Percentiles rank a stretch among this genome's conserved stretches.
Evolutionary conservation across 148 eudicot species (phyloP).

Genomic region (Rhododendron simsii): DNA sequence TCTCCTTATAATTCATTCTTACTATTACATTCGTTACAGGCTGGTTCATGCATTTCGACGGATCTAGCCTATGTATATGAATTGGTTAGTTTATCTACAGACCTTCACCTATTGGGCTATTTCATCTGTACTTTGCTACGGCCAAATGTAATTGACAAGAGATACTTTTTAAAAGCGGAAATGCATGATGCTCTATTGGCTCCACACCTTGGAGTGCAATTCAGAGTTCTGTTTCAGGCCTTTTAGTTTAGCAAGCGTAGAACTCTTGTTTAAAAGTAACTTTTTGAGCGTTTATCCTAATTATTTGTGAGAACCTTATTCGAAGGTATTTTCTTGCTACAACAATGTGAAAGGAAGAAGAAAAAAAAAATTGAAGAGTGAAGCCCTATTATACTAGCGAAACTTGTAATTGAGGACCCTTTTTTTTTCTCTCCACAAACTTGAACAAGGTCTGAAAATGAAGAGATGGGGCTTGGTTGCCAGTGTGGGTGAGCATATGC

Average conservation of each 20-base stretch:
- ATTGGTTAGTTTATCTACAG: conserved; percentile 58
- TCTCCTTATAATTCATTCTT: neutral
- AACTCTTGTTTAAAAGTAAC: neutral
- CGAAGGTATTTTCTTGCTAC: neutral
- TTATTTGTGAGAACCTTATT: neutral
- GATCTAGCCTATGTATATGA: conserved; percentile 88
- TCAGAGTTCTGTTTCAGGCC: neutral
- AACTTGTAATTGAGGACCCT: neutral
- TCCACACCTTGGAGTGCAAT: neutral
- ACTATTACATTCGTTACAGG: conserved; percentile 39
- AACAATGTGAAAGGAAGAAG: neutral
- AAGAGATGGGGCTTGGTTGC: neutral
- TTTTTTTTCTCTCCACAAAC: neutral
- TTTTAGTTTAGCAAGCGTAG: neutral
- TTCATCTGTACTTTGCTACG: conserved; percentile 1
- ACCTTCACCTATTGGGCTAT: conserved; percentile 7
- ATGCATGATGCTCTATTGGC: neutral
- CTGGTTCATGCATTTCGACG: conserved; percentile 59
- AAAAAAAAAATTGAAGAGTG: neutral
- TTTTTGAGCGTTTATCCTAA: neutral
- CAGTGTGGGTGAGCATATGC: neutral
- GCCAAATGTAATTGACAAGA: conserved; percentile 8
- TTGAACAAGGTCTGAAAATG: neutral
- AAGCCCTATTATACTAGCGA: neutral
- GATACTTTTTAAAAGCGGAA: conserved; percentile 1